These are phyloP conservation scores for Pilatotrama ljubarskyi DNA, from an alignment of 768 basidiomycete species.

Conservation along the genomic window DNA sequence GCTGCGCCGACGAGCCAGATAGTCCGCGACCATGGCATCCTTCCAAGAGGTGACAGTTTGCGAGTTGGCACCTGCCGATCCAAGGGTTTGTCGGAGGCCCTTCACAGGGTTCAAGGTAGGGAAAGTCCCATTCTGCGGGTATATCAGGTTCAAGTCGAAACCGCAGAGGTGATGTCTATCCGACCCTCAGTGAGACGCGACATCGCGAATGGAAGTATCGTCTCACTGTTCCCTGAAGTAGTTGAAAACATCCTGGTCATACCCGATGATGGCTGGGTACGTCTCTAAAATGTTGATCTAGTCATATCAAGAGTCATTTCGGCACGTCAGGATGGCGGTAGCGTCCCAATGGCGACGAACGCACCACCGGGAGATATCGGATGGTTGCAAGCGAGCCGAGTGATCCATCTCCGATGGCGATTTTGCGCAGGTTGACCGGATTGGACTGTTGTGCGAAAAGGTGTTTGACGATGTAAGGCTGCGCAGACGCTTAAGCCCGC, in stretches of 20 bases:
- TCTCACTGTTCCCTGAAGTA: conserved; percentile 72
- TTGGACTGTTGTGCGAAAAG: conserved; percentile 64
- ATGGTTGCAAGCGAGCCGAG: conserved; percentile 35
- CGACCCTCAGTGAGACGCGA: conserved; percentile 38
- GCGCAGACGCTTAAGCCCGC: conserved; percentile 35
- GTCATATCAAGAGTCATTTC: too few relatives aligned
- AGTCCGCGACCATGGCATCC: conserved; percentile 4
- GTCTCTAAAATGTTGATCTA: conserved; percentile 64
- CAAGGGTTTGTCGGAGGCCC: neutral
- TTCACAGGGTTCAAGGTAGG: conserved; percentile 36
- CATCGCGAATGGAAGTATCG: conserved; percentile 62
- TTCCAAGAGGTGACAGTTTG: conserved; percentile 5
- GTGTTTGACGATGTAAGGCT: conserved; percentile 77
- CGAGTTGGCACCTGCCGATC: neutral
- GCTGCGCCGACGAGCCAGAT: neutral
- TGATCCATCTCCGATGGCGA: conserved; percentile 71
- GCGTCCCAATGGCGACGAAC: conserved; percentile 36
- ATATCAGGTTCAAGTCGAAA: conserved; percentile 66
- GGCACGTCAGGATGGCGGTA: conserved; percentile 35
- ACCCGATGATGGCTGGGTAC: conserved; percentile 72
- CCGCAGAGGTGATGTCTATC: conserved; percentile 58
- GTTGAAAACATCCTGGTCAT: conserved; percentile 61
- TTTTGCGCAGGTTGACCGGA: conserved; percentile 69
- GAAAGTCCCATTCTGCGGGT: conserved; percentile 59
- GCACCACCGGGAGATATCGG: conserved; percentile 24